Base-by-base conservation (phyloP, 345 rosid species). In the Eutrema japonicum region DNA sequence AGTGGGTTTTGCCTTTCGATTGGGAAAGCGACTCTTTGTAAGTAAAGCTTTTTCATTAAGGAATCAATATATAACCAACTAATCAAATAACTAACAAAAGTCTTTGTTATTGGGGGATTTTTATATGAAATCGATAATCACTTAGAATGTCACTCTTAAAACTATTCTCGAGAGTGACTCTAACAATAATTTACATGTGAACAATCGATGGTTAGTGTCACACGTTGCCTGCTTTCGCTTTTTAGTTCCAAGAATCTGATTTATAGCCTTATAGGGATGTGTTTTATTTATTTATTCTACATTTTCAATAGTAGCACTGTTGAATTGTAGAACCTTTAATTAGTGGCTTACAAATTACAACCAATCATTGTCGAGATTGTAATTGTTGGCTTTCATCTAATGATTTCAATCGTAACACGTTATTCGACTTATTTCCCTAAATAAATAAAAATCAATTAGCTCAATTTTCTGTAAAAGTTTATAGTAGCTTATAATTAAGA, bases 1-100 rank as follows among this genome's bases (percentile, higher is more conserved):
- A 70, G 40, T 70, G 47, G 48, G 37, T 30, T 16, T 4, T 56
- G 35, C 42, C 67, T 71, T 71, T 61, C 7, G 42, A 70, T 59
- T 26, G 16, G 10, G 27, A 52, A 54, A 64, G 12, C 38, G 56
- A 64, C 70, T 48, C 65, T 46, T 36, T 73, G 14, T 47, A 65
- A 37, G 45, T 66, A 65, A 66, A 56, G 66, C 57, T 55, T 55
- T 32, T 32, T 18, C 62, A 5, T 22, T 50, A 72, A 53, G 8
- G 61, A 30, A 50, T 40, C 51, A 38, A 26, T 48, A 50, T 33
- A 61, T 68, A 60, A 60, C 29, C 53, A 30, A 50, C 7, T 14
- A 41, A 27, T 52, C 71, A 14, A 52, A 67, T 67, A 27, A 27
- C 29, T 18, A 67, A 29, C 36, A 42, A 46, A 22, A 7, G 43